Evolutionary conservation across 495 filamentous ascomycete species (phyloP).

Genomic region (Annulohypoxylon maeteangense): DNA sequence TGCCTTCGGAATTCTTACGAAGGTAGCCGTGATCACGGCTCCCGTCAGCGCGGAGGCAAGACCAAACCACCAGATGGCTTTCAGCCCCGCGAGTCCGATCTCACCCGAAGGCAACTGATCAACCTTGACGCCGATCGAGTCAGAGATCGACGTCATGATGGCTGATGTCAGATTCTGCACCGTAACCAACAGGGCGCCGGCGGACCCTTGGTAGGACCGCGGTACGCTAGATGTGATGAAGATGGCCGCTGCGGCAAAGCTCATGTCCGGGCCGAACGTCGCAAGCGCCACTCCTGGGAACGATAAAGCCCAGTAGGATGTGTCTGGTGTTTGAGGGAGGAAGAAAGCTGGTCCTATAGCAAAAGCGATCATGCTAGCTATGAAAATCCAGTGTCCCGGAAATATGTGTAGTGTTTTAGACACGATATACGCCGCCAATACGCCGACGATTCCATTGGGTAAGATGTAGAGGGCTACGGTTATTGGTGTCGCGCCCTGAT

Average conservation of each 20-base stretch:
- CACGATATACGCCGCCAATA: constrained; percentile 59
- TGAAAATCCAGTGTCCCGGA: constrained; percentile 62
- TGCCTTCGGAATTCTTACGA: constrained; percentile 59
- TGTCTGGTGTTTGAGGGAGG: constrained; percentile 55
- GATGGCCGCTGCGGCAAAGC: constrained; percentile 67
- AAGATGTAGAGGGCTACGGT: constrained; percentile 56
- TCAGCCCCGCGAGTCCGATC: constrained; percentile 56
- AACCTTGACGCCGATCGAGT: constrained; percentile 58
- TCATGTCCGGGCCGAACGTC: constrained; percentile 69
- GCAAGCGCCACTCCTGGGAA: constrained; percentile 64
- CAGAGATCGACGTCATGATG: constrained; percentile 57
- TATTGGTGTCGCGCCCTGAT: constrained; percentile 54
- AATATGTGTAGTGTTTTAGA: constrained; percentile 57
- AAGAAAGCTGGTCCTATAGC: constrained; percentile 56
- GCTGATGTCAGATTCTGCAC: constrained; percentile 66
- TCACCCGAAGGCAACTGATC: constrained; percentile 50
- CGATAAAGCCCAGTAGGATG: constrained; percentile 66
- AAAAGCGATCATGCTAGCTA: constrained; percentile 56
- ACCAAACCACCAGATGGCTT: constrained; percentile 63
- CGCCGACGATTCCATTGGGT: constrained; percentile 58
- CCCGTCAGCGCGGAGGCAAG: constrained; percentile 53
- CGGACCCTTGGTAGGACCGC: constrained; percentile 69
- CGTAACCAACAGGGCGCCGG: constrained; percentile 70
- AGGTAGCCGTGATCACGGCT: constrained; percentile 53
- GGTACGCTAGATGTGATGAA: constrained; percentile 67